Conservation (phyloP, 495 filamentous ascomycete genomes). For the Aeminium ludgeri region DNA sequence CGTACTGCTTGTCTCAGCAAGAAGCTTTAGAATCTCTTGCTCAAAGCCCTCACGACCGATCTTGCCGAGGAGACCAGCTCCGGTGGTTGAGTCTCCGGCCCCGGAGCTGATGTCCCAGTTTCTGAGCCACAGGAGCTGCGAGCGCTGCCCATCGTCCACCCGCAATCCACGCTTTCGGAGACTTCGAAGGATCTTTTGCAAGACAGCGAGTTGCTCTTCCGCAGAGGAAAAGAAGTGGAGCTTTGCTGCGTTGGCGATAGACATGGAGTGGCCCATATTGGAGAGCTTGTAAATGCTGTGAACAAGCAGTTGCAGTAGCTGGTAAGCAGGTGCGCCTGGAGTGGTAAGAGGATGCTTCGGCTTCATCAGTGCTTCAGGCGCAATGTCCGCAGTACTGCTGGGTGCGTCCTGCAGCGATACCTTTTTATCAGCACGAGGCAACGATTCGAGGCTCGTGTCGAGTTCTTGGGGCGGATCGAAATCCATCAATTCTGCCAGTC, state of each 20-base stretch:
- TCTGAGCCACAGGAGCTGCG: conserved; percentile 64
- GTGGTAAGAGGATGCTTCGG: conserved; percentile 49
- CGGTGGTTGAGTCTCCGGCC: conserved; percentile 15
- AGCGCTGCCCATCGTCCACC: conserved; percentile 41
- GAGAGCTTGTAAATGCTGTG: conserved; percentile 50
- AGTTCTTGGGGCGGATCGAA: conserved; percentile 36
- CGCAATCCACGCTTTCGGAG: conserved; percentile 24
- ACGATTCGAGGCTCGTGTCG: conserved; percentile 14
- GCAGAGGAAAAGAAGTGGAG: conserved; percentile 40
- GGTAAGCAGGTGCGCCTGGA: conserved; percentile 41
- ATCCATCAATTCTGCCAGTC: conserved; percentile 42
- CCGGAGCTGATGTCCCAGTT: conserved; percentile 48
- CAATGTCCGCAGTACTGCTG: conserved; percentile 31
- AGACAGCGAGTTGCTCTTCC: conserved; percentile 47
- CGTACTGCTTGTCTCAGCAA: conserved; percentile 54
- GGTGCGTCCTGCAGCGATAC: conserved; percentile 23
- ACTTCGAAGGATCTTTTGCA: conserved; percentile 44
- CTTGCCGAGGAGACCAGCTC: conserved; percentile 53
- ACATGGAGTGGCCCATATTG: conserved; percentile 40
- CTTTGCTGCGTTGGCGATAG: conserved; percentile 42
- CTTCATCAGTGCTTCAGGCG: conserved; percentile 41
- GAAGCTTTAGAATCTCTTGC: conserved; percentile 53
- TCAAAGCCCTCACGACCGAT: conserved; percentile 50
- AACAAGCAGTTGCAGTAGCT: conserved; percentile 49
- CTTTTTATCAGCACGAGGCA: too few relatives aligned